These are phyloP conservation scores for Neurospora sp. DNA, from an alignment of 495 filamentous ascomycete genomes.

Conservation along the genomic window DNA sequence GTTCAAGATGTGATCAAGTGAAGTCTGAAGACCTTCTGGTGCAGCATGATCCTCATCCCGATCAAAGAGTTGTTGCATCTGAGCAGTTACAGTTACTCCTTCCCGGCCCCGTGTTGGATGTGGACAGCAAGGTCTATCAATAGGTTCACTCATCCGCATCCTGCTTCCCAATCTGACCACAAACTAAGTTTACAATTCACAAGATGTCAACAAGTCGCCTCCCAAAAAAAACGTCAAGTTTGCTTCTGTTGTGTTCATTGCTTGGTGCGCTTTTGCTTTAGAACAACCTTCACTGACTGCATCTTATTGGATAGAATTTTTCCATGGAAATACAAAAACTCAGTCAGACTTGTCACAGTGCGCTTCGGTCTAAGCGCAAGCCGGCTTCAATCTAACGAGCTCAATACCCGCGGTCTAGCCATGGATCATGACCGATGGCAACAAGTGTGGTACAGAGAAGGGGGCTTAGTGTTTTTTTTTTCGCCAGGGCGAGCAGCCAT, in stretches of 20 bases:
- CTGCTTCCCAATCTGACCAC: not conserved
- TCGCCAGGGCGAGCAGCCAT: not conserved
- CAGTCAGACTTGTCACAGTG: not conserved
- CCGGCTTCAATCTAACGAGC: not conserved
- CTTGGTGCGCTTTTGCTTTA: not conserved
- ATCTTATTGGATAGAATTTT: not conserved
- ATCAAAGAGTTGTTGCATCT: accelerated
- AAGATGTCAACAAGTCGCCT: not conserved
- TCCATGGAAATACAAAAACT: not conserved
- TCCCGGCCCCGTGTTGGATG: not conserved
- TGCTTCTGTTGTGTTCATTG: not conserved
- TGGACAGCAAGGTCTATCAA: not conserved
- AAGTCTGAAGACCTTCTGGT: not conserved
- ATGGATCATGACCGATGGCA: not conserved
- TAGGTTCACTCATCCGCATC: not conserved
- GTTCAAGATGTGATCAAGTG: not conserved
- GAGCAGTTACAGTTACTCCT: not conserved
- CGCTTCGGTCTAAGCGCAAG: not conserved
- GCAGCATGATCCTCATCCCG: not conserved
- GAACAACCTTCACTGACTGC: not conserved
- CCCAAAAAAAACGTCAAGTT: not conserved
- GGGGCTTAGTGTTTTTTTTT: not conserved
- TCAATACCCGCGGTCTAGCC: not conserved
- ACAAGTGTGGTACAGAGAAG: not conserved
- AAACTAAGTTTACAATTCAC: not conserved